Evolutionary conservation across 345 rosid species (phyloP), one percentile per base, ranked within the genome.

Genomic region (Ceriops tagal): DNA sequence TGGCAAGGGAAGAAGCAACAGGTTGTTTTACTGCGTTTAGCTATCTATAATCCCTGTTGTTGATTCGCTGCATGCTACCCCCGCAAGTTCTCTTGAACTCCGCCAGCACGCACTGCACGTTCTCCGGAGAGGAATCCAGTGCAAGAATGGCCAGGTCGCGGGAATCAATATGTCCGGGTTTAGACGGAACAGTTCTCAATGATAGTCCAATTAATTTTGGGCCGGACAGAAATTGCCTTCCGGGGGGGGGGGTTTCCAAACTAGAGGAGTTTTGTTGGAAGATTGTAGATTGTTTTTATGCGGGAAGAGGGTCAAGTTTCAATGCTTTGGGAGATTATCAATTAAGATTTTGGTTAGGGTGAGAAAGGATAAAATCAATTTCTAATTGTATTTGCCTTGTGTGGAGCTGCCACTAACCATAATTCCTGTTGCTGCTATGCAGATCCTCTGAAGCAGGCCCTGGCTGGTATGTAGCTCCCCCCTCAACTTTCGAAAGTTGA

Each of bases 391-490:
- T 69, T 31, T 47, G 22, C 2, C 11, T 69, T 31, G 35, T 32
- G 21, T 61, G 16, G 51, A 52, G 27, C 34, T 8, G 46, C 9
- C 57, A 56, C 57, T 43, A 47, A 64, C 31, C 31, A 31, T 51
- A 57, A 64, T 57, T 61, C 11, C 32, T 37, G 3, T 13, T 66
- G 51, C 27, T 53, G 21, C 62, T 60, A 20, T 88, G 87, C 97
- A 95, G 99, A 81, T 83, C 89, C 53, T 86, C 82, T 3, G 99
- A 92, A 68, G 79, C 83, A 64, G 81, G 88, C 35, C 65, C 91
- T 71, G 82, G 82, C 89, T 58, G 96, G 97, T 95, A 83, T 19
- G 77, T 69, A 43, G 11, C 10, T 34, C 37, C 60, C 53, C 31
- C 30, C 47, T 21, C 30, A 16, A 34, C 97, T 97, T 8, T 64